Base-by-base conservation (phyloP, 1,284 basidiomycete species). In the Puccinia triticina region DNA sequence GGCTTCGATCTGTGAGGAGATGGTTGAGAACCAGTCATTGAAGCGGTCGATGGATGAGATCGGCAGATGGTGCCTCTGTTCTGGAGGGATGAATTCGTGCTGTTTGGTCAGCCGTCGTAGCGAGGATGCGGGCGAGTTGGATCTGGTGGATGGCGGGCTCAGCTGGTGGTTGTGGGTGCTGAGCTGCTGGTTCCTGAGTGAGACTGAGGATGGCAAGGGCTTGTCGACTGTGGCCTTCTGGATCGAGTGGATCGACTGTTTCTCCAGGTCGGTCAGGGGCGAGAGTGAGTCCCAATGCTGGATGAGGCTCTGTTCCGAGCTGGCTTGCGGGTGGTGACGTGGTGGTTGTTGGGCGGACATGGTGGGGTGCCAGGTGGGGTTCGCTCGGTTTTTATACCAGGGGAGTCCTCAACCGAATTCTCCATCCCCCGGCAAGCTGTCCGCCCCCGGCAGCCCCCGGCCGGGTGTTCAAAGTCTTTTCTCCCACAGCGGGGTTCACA, bases 1-100 rank as follows among this genome's bases (percentile, higher is more conserved):
- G 85, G 94, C 93, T 18, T 94, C 92, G 46, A 96, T 93, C 0
- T 92, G 92, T 26, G 93, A 90, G 84, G 96, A 94, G 74, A 97
- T 91, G 57, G 92, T 89, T 0, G 93, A 90, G 86, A 95, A 95
- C 92, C 94, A 96, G 88, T 97, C 95, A 86, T 95, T 94, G 87
- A 97, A 96, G 85, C 96, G 93, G 85, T 97, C 94, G 0, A 94
- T 92, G 0, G 94, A 95, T 83, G 92, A 90, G 66, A 98, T 91
- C 5, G 93, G 92, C 37, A 91, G 89, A 82, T 89, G 90, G 84
- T 92, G 91, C 26, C 7, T n/a, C 34, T 26, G n/a, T 37, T 43
- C 88, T 0, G 90, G 88, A 86, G 91, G 90, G 40, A 87, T 85
- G n/a, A 4, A 32, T 57, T 53, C 8, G 14, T n/a, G 23, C 55